These are phyloP conservation scores for Hypocreales sp. DNA, from an alignment of 2,329 filamentous ascomycete species.

Conservation along the genomic window DNA sequence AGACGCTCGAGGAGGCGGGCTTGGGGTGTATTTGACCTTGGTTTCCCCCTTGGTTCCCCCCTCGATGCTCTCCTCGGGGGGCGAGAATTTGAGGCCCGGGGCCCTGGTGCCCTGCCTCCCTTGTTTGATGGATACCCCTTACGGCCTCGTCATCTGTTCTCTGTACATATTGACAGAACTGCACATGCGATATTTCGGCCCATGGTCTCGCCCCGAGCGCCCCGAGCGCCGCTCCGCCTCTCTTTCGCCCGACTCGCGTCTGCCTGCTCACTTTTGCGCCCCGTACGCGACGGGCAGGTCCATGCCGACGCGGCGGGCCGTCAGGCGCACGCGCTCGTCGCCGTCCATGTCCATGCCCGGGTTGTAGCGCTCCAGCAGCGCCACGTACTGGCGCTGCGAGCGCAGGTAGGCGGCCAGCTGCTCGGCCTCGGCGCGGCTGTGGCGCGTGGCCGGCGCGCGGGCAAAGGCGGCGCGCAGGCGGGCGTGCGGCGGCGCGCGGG, in stretches of 20 bases:
- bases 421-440: conserved; percentile 32
- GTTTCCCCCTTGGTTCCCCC: no score
- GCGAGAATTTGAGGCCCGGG: no score
- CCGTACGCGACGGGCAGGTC: conserved; percentile 58
- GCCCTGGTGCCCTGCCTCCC: no score
- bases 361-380: conserved; percentile 81
- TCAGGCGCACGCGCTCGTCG: conserved; percentile 70
- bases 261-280: background rate
- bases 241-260: background rate
- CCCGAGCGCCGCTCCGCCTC: no score
- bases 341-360: conserved; percentile 78
- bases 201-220: no score
- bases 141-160: no score
- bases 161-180: no score
- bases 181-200: no score
- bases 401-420: conserved; percentile 69
- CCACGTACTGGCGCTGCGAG: conserved; percentile 73
- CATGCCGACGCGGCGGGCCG: conserved; percentile 80
- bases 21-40: conserved; percentile 31
- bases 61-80: no score
- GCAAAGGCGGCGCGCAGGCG: conserved; percentile 15
- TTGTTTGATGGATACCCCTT: background rate
- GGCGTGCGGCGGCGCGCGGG: conserved; percentile 37
- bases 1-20: conserved; percentile 46
- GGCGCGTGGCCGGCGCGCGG: conserved; percentile 8